A percentile compares a stretch with the other conserved stretches of the same genome.
Evolutionary conservation across 495 filamentous ascomycete genomes (phyloP).

Genomic region (Aspergillus homomorphus): DNA sequence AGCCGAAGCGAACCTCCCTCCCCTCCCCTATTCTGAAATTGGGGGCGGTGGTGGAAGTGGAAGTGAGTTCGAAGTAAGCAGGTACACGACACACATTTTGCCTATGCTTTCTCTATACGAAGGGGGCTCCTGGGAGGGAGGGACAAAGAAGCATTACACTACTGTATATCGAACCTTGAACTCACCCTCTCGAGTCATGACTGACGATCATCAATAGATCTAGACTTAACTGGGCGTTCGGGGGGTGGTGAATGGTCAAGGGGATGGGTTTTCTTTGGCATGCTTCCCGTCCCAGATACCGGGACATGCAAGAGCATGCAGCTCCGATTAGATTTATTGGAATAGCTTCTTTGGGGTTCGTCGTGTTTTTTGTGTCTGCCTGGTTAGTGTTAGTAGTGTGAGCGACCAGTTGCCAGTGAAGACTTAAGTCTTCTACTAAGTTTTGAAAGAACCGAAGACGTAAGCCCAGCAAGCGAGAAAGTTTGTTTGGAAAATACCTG

Average conservation of each 20-base stretch:
- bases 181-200: background rate
- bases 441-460: too few relatives aligned
- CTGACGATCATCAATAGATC: background rate
- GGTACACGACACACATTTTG: background rate
- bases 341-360: background rate
- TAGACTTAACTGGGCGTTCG: background rate
- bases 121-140: background rate
- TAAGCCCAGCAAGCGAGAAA: too few relatives aligned
- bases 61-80: background rate
- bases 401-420: too few relatives aligned
- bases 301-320: background rate
- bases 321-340: background rate
- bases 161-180: background rate
- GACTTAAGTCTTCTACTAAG: too few relatives aligned
- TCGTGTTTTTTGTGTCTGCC: background rate
- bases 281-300: background rate
- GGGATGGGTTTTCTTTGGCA: background rate
- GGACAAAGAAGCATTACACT: background rate
- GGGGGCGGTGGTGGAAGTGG: background rate
- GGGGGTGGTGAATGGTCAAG: too few relatives aligned
- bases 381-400: background rate
- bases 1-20: too few relatives aligned
- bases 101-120: background rate
- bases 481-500: too few relatives aligned
- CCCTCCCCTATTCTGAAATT: too few relatives aligned